Evolutionary conservation across 1,139 yeast genomes (phyloP), one percentile per base, ranked within the genome.

Genomic region (Lodderomyces parapsilosis): DNA sequence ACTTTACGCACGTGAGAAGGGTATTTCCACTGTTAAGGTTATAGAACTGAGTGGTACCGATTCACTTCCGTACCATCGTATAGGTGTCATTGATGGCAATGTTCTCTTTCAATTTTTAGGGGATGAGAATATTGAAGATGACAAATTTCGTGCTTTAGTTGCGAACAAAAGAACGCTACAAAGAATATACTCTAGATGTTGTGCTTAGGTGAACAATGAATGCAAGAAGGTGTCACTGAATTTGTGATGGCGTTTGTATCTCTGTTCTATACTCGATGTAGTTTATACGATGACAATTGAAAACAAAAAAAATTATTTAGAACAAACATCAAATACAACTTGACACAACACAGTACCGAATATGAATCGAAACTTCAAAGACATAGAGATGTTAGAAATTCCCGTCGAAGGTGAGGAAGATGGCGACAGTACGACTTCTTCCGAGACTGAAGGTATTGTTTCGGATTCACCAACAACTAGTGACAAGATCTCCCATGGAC

Each of bases 371-470:
- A 57, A 52, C 25, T 69, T 64, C 49, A 72, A 65, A 35, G 77
- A 72, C 46, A 71, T 73, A 27, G 78, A 72, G 47, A 71, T 72
- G 77, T 59, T 74, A 41, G 77, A 72, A 39, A 64, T 73, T 20
- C 76, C 74, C 1, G 31, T 24, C 6, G 39, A 36, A 14, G 76
- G 67, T 14, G 69, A 66, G 39, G 65, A 57, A 10, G 46, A 41
- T 14, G 41, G 38, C 11, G 41, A 39, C 13, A 25, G 24, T n/a
- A 20, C 10, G 4, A 51, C 58, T 22, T 56, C 64, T 2, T 63
- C 69, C 0, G 73, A 63, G 28, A 65, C 68, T 0, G 73, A 63
- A 42, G 61, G 64, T 2, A 53, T 62, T 7, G 54, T 68, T 2
- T 54, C 59, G 7, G 50, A 55, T 1, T 36, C 49, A 35, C 20